Evolutionary conservation across 2,329 filamentous ascomycete genomes (phyloP), one percentile per base, ranked within the genome.

Genomic region (Phoma sp.): DNA sequence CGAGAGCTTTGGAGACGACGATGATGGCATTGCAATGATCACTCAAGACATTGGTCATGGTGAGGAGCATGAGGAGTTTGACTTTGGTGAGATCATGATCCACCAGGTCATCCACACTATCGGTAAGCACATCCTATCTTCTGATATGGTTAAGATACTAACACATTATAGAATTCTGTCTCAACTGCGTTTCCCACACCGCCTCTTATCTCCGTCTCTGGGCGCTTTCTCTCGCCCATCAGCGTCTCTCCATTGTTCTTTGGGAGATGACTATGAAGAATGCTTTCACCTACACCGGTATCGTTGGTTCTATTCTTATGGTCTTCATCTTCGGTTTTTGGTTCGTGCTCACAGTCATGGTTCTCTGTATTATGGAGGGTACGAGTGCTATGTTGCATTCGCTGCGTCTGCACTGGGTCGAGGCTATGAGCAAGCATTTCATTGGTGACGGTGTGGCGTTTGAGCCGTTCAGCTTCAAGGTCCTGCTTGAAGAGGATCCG

Each of bases 61-160:
- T 38, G 91, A 91, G 43, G 93, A 93, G 65, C 91, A 97, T 67
- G 93, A 95, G 70, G 95, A 99, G 73, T 99, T 99, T 75, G 95
- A 99, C 68, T 99, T 99, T 75, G 86, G 89, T 57, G 95, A 99
- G 76, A 85, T 92, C 61, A 97, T 99, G 92, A 99, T 99, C 72
- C 95, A 99, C 79, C 95, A 99, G 77, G 87, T 97, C 74, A 99
- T 99, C 72, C 96, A 98, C 81, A 98, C 94, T 17, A 98, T 98
- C 71, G 92, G 91, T 94, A 87, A 78, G 88, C 64, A n/a, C 13
- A 6, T 7, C 6, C 33, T 56, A 31, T 17, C 33, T 32, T 29
- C 25, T 19, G 35, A n/a, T 13, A 15, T 15, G 12, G 40, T 40
- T 22, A 32, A 31, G 4, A 5, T 43, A 40, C 70, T 76, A 69